Percentiles rank a stretch among this genome's conserved stretches.
Evolutionary conservation across 1,284 basidiomycete genomes (phyloP).

Genomic region (Albatrellus sp.): DNA sequence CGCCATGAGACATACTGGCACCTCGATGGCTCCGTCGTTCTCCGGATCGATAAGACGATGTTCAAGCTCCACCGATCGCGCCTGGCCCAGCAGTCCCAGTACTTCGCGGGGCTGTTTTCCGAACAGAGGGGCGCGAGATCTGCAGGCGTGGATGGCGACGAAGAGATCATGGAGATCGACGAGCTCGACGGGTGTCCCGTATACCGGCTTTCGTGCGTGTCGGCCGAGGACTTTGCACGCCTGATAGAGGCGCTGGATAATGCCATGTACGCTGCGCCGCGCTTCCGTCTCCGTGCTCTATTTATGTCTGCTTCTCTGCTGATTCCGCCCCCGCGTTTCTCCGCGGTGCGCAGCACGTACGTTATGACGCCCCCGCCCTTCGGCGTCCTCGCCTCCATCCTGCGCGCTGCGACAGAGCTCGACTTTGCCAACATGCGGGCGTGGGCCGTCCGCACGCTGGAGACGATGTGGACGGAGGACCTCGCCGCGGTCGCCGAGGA

Average conservation of each 20-base stretch:
- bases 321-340: background rate
- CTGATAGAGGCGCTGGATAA: conserved; percentile 23
- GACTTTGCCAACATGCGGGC: conserved; percentile 13
- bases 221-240: conserved; percentile 21
- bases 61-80: conserved; percentile 26
- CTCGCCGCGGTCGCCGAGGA: conserved; percentile 12
- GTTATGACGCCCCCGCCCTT: conserved; percentile 16
- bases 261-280: conserved; percentile 20
- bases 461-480: conserved; percentile 18
- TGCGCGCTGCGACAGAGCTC: conserved; percentile 20
- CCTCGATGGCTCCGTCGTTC: conserved; percentile 23
- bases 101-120: conserved; percentile 20
- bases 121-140: background rate
- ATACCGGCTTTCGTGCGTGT: conserved; percentile 14
- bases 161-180: conserved; percentile 4
- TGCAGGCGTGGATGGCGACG: conserved; percentile 11
- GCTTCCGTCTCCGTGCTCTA: too few relatives aligned
- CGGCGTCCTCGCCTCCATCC: conserved; percentile 16
- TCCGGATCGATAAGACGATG: conserved; percentile 19
- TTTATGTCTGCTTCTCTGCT: too few relatives aligned
- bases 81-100: conserved; percentile 20
- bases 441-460: conserved; percentile 17
- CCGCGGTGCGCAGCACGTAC: conserved; percentile 12
- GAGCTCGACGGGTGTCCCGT: conserved; percentile 17
- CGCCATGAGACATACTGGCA: conserved; percentile 20